phyloP scores from a whole-genome alignment of 768 basidiomycete genomes.

The Phaffia tasmanica region DNA sequence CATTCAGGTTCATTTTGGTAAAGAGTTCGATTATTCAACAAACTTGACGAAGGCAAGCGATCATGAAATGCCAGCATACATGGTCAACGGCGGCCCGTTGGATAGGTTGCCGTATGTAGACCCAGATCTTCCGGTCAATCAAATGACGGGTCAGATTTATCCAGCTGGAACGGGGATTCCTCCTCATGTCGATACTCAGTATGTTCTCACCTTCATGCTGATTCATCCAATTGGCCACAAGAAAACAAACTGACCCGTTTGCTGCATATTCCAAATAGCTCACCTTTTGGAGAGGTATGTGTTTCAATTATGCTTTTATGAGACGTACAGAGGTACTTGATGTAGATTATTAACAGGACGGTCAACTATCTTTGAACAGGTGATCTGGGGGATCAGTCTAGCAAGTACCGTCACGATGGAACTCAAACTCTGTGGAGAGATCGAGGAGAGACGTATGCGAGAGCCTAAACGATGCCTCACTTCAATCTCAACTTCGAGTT shows the following conservation, averaged over 20 bases:
- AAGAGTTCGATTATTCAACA: neutral
- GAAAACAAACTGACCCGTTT: too few relatives aligned
- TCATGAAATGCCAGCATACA: slow-evolving; percentile 5
- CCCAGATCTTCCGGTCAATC: slow-evolving; percentile 1
- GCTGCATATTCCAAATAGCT: neutral
- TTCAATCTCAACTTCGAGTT: neutral
- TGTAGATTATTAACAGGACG: too few relatives aligned
- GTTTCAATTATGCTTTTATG: too few relatives aligned
- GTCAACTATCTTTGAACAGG: neutral
- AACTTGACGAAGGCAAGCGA: slow-evolving; percentile 14
- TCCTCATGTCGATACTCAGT: slow-evolving; percentile 27
- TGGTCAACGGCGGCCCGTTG: neutral
- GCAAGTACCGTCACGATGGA: slow-evolving; percentile 22
- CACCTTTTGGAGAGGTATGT: slow-evolving; percentile 12
- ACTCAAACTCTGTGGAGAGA: slow-evolving; percentile 19
- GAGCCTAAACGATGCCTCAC: slow-evolving; percentile 13
- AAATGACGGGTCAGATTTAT: slow-evolving; percentile 25
- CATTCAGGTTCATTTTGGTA: neutral
- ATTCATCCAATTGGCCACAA: neutral
- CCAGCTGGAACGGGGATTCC: slow-evolving; percentile 23
- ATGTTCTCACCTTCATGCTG: neutral
- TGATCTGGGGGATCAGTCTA: slow-evolving; percentile 24
- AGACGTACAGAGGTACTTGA: too few relatives aligned
- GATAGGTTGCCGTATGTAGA: slow-evolving; percentile 14
- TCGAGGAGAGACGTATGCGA: slow-evolving; percentile 20